Conservation (phyloP, 176 grass and related monocot genomes). For the Otatea glauca region DNA sequence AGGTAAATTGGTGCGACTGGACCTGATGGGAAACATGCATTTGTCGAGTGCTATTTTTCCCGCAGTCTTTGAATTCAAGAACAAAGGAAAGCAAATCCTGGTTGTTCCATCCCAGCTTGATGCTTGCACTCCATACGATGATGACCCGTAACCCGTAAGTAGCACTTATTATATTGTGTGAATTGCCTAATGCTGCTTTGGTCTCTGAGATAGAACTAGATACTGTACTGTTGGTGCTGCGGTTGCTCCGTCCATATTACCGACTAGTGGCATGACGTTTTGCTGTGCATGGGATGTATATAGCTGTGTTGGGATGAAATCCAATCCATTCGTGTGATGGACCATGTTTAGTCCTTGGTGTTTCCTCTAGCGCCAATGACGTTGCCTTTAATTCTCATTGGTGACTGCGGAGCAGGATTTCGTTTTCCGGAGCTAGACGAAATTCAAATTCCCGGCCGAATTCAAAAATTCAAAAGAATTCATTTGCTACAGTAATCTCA, state of each 20-base stretch:
- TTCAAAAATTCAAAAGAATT: no score
- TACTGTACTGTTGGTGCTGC: not conserved
- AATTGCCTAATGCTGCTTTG: not conserved
- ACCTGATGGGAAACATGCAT: slow-evolving; percentile 50
- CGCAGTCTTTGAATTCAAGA: slow-evolving; percentile 46
- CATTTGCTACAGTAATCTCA: no score
- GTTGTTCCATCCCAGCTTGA: slow-evolving; percentile 26
- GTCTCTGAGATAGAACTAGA: not conserved
- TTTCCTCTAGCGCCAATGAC: no score
- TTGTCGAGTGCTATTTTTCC: slow-evolving; percentile 38
- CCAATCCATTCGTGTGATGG: no score
- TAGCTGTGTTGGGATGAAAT: not conserved
- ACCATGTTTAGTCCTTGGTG: no score
- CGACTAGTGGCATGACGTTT: not conserved
- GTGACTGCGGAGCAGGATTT: no score
- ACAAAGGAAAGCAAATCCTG: slow-evolving; percentile 52
- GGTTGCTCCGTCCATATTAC: not conserved
- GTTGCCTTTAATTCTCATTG: not conserved
- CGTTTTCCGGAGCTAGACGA: no score
- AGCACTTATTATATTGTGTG: not conserved
- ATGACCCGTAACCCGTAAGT: slow-evolving; percentile 53
- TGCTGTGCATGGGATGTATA: not conserved
- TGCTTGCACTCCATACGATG: slow-evolving; percentile 44
- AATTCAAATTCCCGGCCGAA: no score
- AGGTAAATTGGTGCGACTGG: slow-evolving; percentile 56